Evolutionary conservation across 2,329 filamentous ascomycete genomes (phyloP).

Genomic region (Cyclaneusma minus): DNA sequence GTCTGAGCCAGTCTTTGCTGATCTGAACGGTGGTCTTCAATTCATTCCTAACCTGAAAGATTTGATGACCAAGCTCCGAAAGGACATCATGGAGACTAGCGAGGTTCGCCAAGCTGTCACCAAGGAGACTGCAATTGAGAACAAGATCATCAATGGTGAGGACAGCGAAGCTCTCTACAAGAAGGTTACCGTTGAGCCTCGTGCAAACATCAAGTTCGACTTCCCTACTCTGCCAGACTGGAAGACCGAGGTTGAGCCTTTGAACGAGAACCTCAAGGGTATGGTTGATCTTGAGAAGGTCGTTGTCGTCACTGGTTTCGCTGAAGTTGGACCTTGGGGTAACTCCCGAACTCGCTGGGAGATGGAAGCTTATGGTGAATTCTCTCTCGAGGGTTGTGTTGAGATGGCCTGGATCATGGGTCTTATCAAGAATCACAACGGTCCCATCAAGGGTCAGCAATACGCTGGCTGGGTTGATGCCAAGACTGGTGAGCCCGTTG

Average conservation of each 20-base stretch:
- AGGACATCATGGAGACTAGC: constrained; percentile 88
- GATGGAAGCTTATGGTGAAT: constrained; percentile 94
- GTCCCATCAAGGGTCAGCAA: constrained; percentile 83
- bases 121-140: constrained; percentile 91
- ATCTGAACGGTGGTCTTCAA: constrained; percentile 93
- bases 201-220: constrained; percentile 95
- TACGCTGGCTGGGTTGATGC: constrained; percentile 95
- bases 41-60: constrained; percentile 94
- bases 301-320: constrained; percentile 91
- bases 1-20: constrained; percentile 86
- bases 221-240: constrained; percentile 86
- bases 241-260: constrained; percentile 77
- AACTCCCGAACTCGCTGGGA: constrained; percentile 98
- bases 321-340: constrained; percentile 94
- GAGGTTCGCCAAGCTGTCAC: constrained; percentile 87
- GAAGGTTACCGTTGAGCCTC: constrained; percentile 82
- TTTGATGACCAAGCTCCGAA: constrained; percentile 82
- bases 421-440: constrained; percentile 97
- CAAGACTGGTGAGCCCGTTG: constrained; percentile 88
- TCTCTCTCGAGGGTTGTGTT: constrained; percentile 93
- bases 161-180: constrained; percentile 86
- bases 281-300: constrained; percentile 99
- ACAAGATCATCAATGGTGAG: constrained; percentile 93
- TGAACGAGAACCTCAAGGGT: constrained; percentile 78
- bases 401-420: constrained; percentile 99